Percentiles rank a stretch among this genome's conserved stretches.
phyloP scores from a whole-genome alignment of 805 yeast genomes.

The Candida chauliodis region DNA sequence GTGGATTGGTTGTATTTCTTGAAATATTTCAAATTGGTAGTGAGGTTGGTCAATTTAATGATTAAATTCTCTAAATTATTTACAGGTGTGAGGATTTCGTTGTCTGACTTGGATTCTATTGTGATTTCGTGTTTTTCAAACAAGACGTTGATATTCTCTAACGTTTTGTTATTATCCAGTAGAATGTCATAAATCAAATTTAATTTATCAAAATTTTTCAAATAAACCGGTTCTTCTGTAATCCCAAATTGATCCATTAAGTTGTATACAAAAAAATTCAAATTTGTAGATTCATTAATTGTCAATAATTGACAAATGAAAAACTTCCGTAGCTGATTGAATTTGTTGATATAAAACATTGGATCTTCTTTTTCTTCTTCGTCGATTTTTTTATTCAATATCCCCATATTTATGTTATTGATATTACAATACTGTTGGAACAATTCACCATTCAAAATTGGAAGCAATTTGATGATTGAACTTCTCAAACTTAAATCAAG shows the following conservation, averaged over 20 bases:
- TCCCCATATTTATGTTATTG: slow-evolving; percentile 29
- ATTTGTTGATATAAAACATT: slow-evolving; percentile 16
- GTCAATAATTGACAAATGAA: slow-evolving; percentile 37
- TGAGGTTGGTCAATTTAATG: slow-evolving; percentile 25
- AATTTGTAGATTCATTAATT: slow-evolving; percentile 25
- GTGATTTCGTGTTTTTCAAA: slow-evolving; percentile 26
- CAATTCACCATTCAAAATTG: slow-evolving; percentile 32
- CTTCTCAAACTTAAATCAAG: slow-evolving; percentile 24
- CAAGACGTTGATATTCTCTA: slow-evolving; percentile 18
- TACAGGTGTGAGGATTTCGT: slow-evolving; percentile 14
- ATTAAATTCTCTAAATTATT: slow-evolving; percentile 24
- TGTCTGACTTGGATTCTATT: slow-evolving; percentile 10
- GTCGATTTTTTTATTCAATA: slow-evolving; percentile 3
- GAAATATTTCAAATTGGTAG: slow-evolving; percentile 35
- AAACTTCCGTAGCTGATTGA: slow-evolving; percentile 35
- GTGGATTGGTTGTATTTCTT: slow-evolving; percentile 36
- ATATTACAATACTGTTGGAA: slow-evolving; percentile 38
- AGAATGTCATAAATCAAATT: slow-evolving; percentile 16
- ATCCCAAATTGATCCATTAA: slow-evolving; percentile 17
- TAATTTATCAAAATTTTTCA: slow-evolving; percentile 5
- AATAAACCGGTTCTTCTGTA: slow-evolving; percentile 1
- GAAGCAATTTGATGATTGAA: slow-evolving; percentile 28
- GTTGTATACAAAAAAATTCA: slow-evolving; percentile 30
- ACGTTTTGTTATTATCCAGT: slow-evolving; percentile 18
- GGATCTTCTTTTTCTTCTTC: slow-evolving; percentile 12